Percentiles rank a stretch among this genome's conserved stretches.
Conservation (phyloP, 768 basidiomycete species). For the Leucocoprinus birnbaumii region DNA sequence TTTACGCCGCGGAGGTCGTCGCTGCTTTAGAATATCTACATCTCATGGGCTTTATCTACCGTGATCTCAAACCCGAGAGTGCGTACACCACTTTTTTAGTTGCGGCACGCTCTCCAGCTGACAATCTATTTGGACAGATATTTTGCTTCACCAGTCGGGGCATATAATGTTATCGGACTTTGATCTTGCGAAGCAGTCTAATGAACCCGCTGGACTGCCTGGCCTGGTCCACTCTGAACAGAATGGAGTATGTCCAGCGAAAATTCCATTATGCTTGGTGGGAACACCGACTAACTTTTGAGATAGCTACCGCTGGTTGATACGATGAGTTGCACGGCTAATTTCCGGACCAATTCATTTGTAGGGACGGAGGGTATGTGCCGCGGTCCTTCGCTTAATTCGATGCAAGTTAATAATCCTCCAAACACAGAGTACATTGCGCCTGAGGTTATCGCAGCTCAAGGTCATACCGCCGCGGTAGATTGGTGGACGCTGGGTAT, state of each 20-base stretch:
- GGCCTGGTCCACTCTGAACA: conserved; percentile 85
- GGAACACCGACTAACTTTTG: conserved; percentile 14
- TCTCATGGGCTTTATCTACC: conserved; percentile 98
- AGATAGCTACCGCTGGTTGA: conserved; percentile 87
- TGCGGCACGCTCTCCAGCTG: conserved; percentile 14
- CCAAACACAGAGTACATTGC: conserved; percentile 88
- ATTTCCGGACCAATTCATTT: conserved; percentile 98
- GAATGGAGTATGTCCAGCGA: conserved; percentile 69
- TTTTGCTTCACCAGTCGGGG: conserved; percentile 94
- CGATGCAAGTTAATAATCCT: conserved; percentile 3
- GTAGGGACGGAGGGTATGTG: conserved; percentile 94
- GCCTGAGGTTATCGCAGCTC: conserved; percentile 95
- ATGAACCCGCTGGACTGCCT: conserved; percentile 80
- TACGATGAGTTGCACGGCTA: conserved; percentile 95
- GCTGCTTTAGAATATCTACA: conserved; percentile 98
- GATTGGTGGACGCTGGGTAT: conserved; percentile 99
- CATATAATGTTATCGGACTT: conserved; percentile 99
- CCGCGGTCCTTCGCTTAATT: conserved; percentile 16
- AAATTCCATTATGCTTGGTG: conserved; percentile 10
- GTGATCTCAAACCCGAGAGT: conserved; percentile 99
- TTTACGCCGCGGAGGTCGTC: conserved; percentile 98
- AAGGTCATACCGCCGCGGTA: conserved; percentile 96
- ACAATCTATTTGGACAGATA: conserved; percentile 56
- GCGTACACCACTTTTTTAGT: conserved; percentile 33
- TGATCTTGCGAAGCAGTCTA: conserved; percentile 95